These are phyloP conservation scores for Globisporangium viniferum DNA, from an alignment of 352 stramenopile genomes.

Conservation along the genomic window DNA sequence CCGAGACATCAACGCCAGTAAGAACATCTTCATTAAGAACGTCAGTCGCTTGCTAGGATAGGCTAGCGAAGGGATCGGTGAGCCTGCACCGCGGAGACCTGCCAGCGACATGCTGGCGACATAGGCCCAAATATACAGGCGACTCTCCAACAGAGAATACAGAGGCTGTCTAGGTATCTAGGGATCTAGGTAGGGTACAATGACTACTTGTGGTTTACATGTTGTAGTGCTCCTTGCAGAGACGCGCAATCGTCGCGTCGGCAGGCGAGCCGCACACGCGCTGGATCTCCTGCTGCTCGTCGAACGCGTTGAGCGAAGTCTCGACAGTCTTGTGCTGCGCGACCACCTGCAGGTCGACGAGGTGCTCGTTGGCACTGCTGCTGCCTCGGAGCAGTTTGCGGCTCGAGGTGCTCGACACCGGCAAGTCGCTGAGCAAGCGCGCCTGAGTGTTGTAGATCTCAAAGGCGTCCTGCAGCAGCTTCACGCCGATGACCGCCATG, in stretches of 20 bases:
- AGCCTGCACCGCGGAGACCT: too few species aligned
- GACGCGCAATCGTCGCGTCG: background rate
- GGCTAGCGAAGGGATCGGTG: too few species aligned
- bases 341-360: background rate
- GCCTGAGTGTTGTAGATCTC: conserved; percentile 15
- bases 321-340: conserved; percentile 3
- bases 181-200: too few species aligned
- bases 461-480: conserved; percentile 13
- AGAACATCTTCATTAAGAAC: too few species aligned
- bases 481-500: conserved; percentile 16
- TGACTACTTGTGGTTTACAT: background rate
- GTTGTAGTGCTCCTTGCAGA: conserved; percentile 8
- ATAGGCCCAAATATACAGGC: too few species aligned
- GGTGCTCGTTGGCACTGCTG: background rate
- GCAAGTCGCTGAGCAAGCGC: conserved; percentile 8
- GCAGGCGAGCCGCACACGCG: conserved; percentile 3
- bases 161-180: too few species aligned
- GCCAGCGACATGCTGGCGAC: too few species aligned
- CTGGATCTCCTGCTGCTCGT: conserved; percentile 3
- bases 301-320: conserved; percentile 3
- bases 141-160: too few species aligned
- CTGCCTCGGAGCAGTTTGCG: conserved; percentile 8
- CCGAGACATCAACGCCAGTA: too few species aligned
- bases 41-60: too few species aligned
- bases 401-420: background rate